Base-by-base conservation (phyloP, 345 rosid genomes). In the Sonneratia alba region DNA sequence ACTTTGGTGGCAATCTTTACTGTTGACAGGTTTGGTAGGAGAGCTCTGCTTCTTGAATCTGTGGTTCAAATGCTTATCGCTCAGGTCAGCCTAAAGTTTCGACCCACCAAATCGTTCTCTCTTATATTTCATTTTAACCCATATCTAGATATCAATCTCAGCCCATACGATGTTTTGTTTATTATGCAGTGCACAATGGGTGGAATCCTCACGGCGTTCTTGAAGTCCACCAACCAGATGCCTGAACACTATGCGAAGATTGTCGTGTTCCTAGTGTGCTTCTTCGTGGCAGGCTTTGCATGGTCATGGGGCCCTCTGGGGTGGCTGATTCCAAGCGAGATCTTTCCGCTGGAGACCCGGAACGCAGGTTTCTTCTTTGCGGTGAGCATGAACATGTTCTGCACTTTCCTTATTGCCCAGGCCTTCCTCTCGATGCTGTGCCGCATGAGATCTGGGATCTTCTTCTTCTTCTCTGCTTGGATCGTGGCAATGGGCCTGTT, bases 261-360 rank as follows among this genome's bases (percentile, higher is more conserved):
- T 0, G 87, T 85, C 6, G 91, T 85, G 83, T 38, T 75, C 9
- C 71, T 88, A 45, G 88, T 92, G 47, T 86, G 94, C 47, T 19
- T 82, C 18, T 91, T 73, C 68, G 93, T 91, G 56, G 77, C 81
- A 78, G 78, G 81, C 6, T 91, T 89, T 24, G 91, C 96, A 0
- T 91, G 97, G 97, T 91, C 96, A 21, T 91, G 96, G 92, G 96
- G 96, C 47, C 96, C 93, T 7, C 75, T 92, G 3, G 96, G 93
- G 12, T 92, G 97, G 93, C 64, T 92, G 62, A 89, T 89, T 47
- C 96, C 96, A 0, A 92, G 97, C 21, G 91, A 89, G 77, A 88
- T 86, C 0, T 92, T 85, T 67, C 97, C 96, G 4, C 72, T 91
- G 3, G 93, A 89, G 75, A 89, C 93, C 0, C 79, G 97, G 45